Evolutionary conservation across 805 yeast genomes (phyloP).

Genomic region (Candida insectorum): DNA sequence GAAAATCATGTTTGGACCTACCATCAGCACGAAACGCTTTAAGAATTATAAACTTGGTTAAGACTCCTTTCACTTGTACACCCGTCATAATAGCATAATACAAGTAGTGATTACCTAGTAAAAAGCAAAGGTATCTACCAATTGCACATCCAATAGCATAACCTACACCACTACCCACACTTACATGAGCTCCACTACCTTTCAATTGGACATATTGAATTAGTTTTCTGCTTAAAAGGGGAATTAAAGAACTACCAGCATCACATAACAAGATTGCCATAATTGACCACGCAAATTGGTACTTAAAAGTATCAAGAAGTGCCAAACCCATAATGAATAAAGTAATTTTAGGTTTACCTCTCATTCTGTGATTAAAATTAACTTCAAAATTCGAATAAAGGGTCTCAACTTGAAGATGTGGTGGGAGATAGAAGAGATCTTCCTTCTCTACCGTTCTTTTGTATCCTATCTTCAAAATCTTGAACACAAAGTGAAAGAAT

Average conservation of each 20-base stretch:
- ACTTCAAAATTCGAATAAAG: constrained; percentile 23
- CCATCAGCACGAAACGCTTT: constrained; percentile 65
- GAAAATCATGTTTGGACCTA: constrained; percentile 54
- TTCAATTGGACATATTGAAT: constrained; percentile 30
- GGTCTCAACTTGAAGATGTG: constrained; percentile 30
- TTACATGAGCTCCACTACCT: constrained; percentile 21
- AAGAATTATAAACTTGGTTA: constrained; percentile 65
- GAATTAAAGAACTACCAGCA: constrained; percentile 25
- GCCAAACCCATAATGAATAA: constrained; percentile 1
- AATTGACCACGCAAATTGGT: constrained; percentile 19
- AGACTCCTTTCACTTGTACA: constrained; percentile 65
- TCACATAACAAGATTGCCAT: constrained; percentile 24
- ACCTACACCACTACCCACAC: constrained; percentile 35
- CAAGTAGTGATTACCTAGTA: constrained; percentile 57
- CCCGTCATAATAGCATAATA: constrained; percentile 62
- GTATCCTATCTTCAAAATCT: constrained; percentile 65
- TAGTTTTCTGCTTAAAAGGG: constrained; percentile 34
- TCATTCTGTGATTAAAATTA: constrained; percentile 12
- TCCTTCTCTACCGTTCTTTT: constrained; percentile 63
- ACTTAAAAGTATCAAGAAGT: constrained; percentile 10
- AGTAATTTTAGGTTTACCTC: neutral
- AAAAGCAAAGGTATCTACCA: constrained; percentile 19
- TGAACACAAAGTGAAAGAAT: constrained; percentile 67
- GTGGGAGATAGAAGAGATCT: constrained; percentile 47
- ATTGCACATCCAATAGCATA: constrained; percentile 36